Base-by-base conservation (phyloP, 140 eudicot species). In the Ambrosia hybrid region DNA sequence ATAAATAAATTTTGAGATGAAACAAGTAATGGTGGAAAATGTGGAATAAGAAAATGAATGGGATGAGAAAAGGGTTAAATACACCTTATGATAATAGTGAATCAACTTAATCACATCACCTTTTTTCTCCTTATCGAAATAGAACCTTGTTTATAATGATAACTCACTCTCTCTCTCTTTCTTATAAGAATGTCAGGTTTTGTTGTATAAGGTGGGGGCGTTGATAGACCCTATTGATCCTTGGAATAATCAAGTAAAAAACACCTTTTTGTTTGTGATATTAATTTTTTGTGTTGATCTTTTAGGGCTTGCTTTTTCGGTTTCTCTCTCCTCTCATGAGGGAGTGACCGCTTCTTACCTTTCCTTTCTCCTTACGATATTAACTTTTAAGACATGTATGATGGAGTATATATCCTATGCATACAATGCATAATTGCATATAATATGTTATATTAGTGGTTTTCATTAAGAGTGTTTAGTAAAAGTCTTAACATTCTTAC, bases 241-340 rank as follows among this genome's bases (percentile, higher is more conserved):
- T 71, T 78, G 68, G 63, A 71, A 71, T 59, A 71, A 64, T 78
- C 78, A 78, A 78, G 73, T 58, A n/a, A 55, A 55, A 68, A 4
- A 49, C 64, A 43, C 77, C 71, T 78, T 62, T 67, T 70, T 62
- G 37, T 71, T 62, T 71, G 67, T 78, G 72, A 2, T 43, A 69
- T 9, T 43, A 69, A 64, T 62, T 39, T 55, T 69, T 77, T 43
- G 68, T 64, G 65, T 65, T 71, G 21, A 53, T 78, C 63, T 78
- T 71, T 71, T 78, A 71, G 78, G 82, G 82, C 48, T 71, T 77
- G 53, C 77, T 58, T 71, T 77, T 78, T 71, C 48, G 77, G 15
- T 63, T 77, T 78, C 78, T 78, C 82, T 78, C 78, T 53, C 82
- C 68, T 78, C 67, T 71, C 82, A 78, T 78, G 73, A 78, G 73